These are phyloP conservation scores for Simplicillium aogashimaense DNA, from an alignment of 2,329 filamentous ascomycete genomes.

Conservation along the genomic window DNA sequence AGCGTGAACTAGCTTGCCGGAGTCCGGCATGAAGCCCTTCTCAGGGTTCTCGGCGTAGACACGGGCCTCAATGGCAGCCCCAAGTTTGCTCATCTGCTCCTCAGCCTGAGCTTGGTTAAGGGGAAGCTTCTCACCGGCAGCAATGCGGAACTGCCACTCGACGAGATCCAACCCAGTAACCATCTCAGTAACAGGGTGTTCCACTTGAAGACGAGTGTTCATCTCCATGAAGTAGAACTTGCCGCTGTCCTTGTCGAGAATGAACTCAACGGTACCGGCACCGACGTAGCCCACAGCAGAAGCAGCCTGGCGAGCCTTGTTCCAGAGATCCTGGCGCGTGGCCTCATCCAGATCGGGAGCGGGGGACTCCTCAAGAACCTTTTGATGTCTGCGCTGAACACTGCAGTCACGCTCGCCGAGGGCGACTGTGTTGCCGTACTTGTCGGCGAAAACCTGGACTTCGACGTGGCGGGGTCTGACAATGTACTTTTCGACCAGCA, in stretches of 20 bases:
- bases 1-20: conserved; percentile 77
- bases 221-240: conserved; percentile 79
- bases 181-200: conserved; percentile 81
- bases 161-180: conserved; percentile 68
- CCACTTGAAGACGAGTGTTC: conserved; percentile 86
- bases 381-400: conserved; percentile 78
- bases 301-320: conserved; percentile 54
- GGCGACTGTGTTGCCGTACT: conserved; percentile 67
- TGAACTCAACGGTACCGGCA: conserved; percentile 83
- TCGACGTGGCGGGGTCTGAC: conserved; percentile 75
- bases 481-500: conserved; percentile 80
- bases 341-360: conserved; percentile 56
- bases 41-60: conserved; percentile 96
- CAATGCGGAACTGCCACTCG: conserved; percentile 86
- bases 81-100: conserved; percentile 59
- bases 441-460: conserved; percentile 83
- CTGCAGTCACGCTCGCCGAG: conserved; percentile 85
- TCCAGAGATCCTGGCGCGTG: conserved; percentile 53
- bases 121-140: conserved; percentile 46
- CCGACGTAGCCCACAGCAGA: conserved; percentile 79
- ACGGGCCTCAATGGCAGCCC: conserved; percentile 82
- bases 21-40: conserved; percentile 88
- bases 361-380: conserved; percentile 83
- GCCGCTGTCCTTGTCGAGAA: conserved; percentile 73
- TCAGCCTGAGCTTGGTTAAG: conserved; percentile 57